Conservation (phyloP, 176 grass and related monocot genomes). For the Microstegium vimineum region DNA sequence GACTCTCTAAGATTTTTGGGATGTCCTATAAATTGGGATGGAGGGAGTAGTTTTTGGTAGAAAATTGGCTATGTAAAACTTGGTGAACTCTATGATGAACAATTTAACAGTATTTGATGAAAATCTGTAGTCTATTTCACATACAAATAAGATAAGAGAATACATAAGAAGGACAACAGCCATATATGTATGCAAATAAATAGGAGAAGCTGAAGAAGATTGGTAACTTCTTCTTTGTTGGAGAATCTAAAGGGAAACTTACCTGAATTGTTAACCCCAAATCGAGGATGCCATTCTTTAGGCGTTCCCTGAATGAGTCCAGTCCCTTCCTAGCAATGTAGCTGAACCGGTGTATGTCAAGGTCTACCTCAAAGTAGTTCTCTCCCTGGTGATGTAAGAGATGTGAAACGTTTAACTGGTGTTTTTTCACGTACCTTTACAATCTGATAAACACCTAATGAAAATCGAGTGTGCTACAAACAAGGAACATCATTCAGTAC, state of each 20-base stretch:
- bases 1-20: no score
- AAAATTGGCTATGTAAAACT: neutral
- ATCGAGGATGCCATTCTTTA: slow-evolving; percentile 87
- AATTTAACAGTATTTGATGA: slow-evolving; percentile 3
- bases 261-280: slow-evolving; percentile 96
- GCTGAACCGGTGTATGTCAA: slow-evolving; percentile 98
- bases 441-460: neutral
- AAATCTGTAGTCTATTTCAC: neutral
- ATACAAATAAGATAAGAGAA: neutral
- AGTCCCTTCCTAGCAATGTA: slow-evolving; percentile 91
- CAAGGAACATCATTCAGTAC: slow-evolving; percentile 31
- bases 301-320: slow-evolving; percentile 80
- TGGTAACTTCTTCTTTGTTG: neutral
- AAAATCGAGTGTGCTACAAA: neutral
- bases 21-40: no score
- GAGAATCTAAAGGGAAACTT: neutral
- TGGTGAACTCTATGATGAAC: neutral
- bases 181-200: neutral
- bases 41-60: neutral
- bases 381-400: slow-evolving; percentile 55
- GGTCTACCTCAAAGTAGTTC: slow-evolving; percentile 93
- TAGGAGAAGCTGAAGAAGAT: neutral
- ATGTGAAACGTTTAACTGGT: neutral
- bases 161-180: neutral
- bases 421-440: neutral